These are phyloP conservation scores for Asterella californica DNA, from an alignment of 225 moss, liverwort and hornwort genomes.

Conservation along the genomic window DNA sequence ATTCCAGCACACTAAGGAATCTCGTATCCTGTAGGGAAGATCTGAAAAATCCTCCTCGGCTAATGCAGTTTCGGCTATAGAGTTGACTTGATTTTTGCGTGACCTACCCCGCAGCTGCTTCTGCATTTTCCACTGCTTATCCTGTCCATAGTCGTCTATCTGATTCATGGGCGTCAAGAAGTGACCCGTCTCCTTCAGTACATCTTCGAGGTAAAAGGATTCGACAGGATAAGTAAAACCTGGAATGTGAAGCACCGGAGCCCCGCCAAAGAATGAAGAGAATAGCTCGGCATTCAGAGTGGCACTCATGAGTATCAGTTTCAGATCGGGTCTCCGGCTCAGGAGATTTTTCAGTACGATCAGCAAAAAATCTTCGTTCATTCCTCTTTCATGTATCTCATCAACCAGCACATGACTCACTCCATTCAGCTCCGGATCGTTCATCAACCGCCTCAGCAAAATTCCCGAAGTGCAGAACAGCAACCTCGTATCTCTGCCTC, in stretches of 20 bases:
- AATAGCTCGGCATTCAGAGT: constrained; percentile 95
- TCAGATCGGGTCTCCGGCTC: constrained; percentile 73
- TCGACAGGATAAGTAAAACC: constrained; percentile 92
- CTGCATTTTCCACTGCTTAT: constrained; percentile 85
- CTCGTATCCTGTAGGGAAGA: constrained; percentile 60
- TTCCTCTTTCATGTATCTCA: constrained; percentile 97
- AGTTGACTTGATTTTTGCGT: constrained; percentile 62
- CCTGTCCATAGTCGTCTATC: constrained; percentile 93
- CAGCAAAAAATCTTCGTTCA: constrained; percentile 96
- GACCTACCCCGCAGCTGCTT: constrained; percentile 71
- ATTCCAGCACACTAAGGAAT: constrained; percentile 84
- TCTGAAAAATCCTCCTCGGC: constrained; percentile 56
- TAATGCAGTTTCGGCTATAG: constrained; percentile 76
- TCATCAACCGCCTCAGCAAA: constrained; percentile 79
- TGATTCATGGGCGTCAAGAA: constrained; percentile 75
- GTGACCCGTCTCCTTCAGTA: constrained; percentile 61
- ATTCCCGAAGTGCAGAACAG: constrained; percentile 97
- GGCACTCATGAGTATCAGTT: constrained; percentile 94
- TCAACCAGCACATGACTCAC: constrained; percentile 94
- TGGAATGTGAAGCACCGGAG: constrained; percentile 83
- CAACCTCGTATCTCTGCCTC: constrained; percentile 72
- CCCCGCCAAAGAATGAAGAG: constrained; percentile 76
- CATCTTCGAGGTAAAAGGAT: constrained; percentile 68
- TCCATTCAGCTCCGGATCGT: constrained; percentile 78
- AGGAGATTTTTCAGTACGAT: constrained; percentile 87